Evolutionary conservation across 768 basidiomycete genomes (phyloP).

Genomic region (Tulasnella sp.): DNA sequence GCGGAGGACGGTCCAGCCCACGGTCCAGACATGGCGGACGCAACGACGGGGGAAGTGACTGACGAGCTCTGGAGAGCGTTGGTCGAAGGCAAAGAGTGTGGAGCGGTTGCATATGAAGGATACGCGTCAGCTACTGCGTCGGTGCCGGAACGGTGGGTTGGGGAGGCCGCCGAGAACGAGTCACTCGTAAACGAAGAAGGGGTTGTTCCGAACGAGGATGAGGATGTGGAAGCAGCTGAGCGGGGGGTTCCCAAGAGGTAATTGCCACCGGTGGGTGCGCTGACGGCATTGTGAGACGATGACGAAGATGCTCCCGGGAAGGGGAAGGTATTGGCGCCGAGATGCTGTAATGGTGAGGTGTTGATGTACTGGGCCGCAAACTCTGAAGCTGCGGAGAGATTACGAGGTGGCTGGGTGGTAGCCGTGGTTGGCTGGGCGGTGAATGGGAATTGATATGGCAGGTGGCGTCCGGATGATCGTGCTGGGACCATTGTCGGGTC

Average conservation of each 20-base stretch:
- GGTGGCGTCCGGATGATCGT: neutral
- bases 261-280: neutral
- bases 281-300: constrained; percentile 1
- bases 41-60: neutral
- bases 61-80: neutral
- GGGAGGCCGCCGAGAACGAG: neutral
- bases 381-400: neutral
- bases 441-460: constrained; percentile 1
- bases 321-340: neutral
- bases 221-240: neutral
- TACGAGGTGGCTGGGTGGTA: neutral
- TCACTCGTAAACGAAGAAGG: neutral
- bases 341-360: constrained; percentile 3
- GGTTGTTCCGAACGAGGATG: constrained; percentile 3
- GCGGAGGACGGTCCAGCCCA: constrained; percentile 3
- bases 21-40: neutral
- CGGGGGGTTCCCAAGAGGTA: constrained; percentile 11
- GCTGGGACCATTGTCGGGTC: neutral
- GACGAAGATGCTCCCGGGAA: neutral
- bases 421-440: neutral
- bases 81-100: neutral
- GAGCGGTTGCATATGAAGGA: neutral
- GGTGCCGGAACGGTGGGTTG: neutral
- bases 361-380: neutral
- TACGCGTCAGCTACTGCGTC: neutral